phyloP scores from a whole-genome alignment of 2,329 filamentous ascomycete genomes.

The Nigrograna mackinnonii region DNA sequence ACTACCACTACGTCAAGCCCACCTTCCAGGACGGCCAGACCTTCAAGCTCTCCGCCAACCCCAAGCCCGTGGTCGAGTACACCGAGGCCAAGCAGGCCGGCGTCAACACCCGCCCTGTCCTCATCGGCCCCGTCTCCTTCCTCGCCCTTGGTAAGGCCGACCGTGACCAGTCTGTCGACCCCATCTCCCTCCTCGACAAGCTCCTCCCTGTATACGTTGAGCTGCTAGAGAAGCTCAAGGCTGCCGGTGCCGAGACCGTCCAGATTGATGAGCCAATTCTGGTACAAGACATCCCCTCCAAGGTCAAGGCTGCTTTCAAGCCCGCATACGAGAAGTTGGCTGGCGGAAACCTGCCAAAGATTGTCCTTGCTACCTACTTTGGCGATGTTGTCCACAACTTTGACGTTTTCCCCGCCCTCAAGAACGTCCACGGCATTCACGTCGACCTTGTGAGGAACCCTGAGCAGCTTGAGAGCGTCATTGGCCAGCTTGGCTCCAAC shows the following conservation, averaged over 20 bases:
- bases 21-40: conserved; percentile 95
- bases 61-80: conserved; percentile 95
- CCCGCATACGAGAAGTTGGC: conserved; percentile 90
- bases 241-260: conserved; percentile 91
- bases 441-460: conserved; percentile 97
- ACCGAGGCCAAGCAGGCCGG: conserved; percentile 97
- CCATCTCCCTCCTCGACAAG: conserved; percentile 91
- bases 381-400: conserved; percentile 99
- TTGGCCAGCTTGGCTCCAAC: conserved; percentile 80
- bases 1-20: conserved; percentile 99
- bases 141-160: conserved; percentile 97
- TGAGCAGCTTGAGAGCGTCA: conserved; percentile 89
- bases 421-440: conserved; percentile 82
- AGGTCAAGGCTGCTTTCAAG: conserved; percentile 97
- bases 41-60: conserved; percentile 84
- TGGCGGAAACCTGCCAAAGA: conserved; percentile 79
- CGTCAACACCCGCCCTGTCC: conserved; percentile 87
- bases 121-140: conserved; percentile 97
- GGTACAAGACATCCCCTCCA: conserved; percentile 87
- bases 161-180: conserved; percentile 88
- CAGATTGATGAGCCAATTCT: conserved; percentile 98
- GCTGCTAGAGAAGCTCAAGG: conserved; percentile 91
- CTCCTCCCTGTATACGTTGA: conserved; percentile 94
- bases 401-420: conserved; percentile 76
- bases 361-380: conserved; percentile 96